Conservation (phyloP, 768 basidiomycete genomes). For the Suillus subluteus region DNA sequence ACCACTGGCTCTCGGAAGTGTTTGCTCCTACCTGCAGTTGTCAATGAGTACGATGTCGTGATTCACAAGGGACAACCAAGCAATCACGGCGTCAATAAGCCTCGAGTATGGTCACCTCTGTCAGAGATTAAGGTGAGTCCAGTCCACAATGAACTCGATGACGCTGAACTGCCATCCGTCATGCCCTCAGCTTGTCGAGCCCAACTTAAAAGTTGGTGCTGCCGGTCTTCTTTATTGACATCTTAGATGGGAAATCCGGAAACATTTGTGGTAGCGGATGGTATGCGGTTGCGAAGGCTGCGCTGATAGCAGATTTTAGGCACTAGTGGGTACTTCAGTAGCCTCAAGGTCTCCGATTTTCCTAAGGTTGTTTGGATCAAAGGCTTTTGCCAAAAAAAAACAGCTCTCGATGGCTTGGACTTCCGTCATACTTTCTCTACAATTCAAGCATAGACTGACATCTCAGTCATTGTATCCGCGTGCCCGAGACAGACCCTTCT, state of each 20-base stretch:
- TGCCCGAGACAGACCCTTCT: conserved; percentile 38
- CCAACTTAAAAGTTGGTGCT: background rate
- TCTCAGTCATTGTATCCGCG: conserved; percentile 66
- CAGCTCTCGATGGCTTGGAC: background rate
- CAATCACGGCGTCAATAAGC: no score
- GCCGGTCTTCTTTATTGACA: no score
- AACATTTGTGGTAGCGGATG: no score
- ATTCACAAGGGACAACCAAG: no score
- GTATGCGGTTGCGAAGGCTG: background rate
- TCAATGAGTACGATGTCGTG: no score
- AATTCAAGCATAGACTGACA: background rate
- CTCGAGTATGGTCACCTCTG: no score
- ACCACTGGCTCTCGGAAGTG: no score
- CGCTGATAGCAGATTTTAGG: no score
- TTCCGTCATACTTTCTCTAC: background rate
- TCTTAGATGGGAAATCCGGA: no score
- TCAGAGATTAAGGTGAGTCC: no score
- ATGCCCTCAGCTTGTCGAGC: background rate
- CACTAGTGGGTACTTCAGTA: no score
- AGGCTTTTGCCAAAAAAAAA: background rate
- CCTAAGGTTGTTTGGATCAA: background rate
- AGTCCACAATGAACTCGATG: background rate
- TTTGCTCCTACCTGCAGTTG: no score
- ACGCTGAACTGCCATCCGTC: background rate
- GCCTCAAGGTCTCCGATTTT: background rate